A percentile compares a stretch with the other conserved stretches of the same genome.
Conservation (phyloP, 2,329 filamentous ascomycete genomes). For the Neonectria faginata region DNA sequence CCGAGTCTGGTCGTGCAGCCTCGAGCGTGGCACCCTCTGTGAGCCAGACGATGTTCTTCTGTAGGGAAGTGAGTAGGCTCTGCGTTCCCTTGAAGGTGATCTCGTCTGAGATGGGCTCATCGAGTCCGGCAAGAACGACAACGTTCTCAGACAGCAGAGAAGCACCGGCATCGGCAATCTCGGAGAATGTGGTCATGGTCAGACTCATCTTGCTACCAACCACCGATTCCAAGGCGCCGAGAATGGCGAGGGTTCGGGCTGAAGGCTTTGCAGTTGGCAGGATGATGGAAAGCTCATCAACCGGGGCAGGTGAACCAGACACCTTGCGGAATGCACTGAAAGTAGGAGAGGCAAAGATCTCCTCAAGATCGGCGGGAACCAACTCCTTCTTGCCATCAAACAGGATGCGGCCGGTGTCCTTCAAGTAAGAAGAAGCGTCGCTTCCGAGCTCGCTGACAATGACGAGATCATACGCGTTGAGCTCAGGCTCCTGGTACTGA, state of each 20-base stretch:
- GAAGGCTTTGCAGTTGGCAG: constrained; percentile 31
- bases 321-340: constrained; percentile 30
- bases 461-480: constrained; percentile 36
- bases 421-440: constrained; percentile 32
- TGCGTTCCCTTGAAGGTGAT: constrained; percentile 37
- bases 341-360: constrained; percentile 28
- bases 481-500: constrained; percentile 28
- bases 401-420: constrained; percentile 63
- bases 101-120: constrained; percentile 34
- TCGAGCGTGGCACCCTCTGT: constrained; percentile 22
- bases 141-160: constrained; percentile 28
- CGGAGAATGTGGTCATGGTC: constrained; percentile 28
- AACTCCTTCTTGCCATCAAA: constrained; percentile 34
- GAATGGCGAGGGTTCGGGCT: constrained; percentile 26
- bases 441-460: constrained; percentile 36
- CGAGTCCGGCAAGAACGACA: constrained; percentile 37
- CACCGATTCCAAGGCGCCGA: constrained; percentile 28
- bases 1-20: constrained; percentile 20
- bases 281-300: constrained; percentile 32
- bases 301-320: background rate
- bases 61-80: constrained; percentile 30
- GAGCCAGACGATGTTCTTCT: constrained; percentile 34
- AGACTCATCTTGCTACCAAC: constrained; percentile 22
- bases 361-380: constrained; percentile 25
- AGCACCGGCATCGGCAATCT: constrained; percentile 23